Percentiles rank a stretch among this genome's conserved stretches.
phyloP scores from a whole-genome alignment of 2,329 filamentous ascomycete genomes.

The Ceratocystis colombiana region DNA sequence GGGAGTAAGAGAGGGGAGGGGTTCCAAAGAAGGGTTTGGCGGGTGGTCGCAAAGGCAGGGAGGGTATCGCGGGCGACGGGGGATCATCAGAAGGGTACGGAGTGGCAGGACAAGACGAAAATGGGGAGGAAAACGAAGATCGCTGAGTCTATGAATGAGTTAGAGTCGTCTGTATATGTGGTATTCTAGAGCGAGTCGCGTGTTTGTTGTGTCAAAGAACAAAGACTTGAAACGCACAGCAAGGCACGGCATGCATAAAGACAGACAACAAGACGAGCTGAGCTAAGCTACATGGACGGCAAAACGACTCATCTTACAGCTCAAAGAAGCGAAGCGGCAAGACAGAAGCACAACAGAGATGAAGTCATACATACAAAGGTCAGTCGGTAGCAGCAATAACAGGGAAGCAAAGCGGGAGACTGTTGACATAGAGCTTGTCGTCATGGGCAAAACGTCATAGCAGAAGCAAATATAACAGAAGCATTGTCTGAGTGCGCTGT shows the following conservation, averaged over 20 bases:
- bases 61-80: not conserved
- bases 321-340: not conserved
- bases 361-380: not conserved
- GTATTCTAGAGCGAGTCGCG: not conserved
- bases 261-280: not conserved
- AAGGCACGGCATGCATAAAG: not conserved
- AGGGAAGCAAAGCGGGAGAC: not conserved
- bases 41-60: not conserved
- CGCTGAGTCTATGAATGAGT: not conserved
- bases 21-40: not conserved
- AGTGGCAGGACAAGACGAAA: not conserved
- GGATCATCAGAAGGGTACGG: not conserved
- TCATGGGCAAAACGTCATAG: not conserved
- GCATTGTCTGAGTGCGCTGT: not conserved
- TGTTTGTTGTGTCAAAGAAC: constrained; percentile 3
- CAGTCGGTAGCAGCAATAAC: not conserved
- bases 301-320: not conserved
- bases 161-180: not conserved
- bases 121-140: not conserved
- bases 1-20: not conserved
- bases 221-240: constrained; percentile 6
- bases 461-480: not conserved
- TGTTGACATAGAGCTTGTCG: not conserved
- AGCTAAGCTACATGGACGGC: not conserved
- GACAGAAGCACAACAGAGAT: not conserved